Evolutionary conservation across 179 eudicot species (phyloP).

Genomic region (Actinidia arguta): DNA sequence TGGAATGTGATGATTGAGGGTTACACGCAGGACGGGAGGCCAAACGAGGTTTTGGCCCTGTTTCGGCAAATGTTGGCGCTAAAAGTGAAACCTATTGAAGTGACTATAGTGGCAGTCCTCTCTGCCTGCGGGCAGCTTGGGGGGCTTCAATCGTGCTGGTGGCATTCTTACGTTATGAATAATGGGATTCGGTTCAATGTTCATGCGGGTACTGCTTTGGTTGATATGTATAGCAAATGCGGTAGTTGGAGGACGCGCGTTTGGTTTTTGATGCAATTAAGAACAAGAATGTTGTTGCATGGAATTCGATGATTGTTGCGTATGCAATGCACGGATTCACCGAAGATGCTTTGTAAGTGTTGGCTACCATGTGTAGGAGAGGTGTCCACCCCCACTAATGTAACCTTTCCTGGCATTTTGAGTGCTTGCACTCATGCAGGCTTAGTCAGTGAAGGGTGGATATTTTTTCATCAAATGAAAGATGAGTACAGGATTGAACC

Average conservation of each 20-base stretch:
- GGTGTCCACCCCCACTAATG: conserved; percentile 59
- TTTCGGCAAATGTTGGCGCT: conserved; percentile 53
- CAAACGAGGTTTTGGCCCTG: conserved; percentile 50
- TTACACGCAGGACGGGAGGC: conserved; percentile 55
- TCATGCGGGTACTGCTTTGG: conserved; percentile 58
- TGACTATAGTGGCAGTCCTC: conserved; percentile 50
- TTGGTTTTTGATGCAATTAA: conserved; percentile 36
- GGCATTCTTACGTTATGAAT: conserved; percentile 67
- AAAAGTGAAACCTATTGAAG: conserved; percentile 47
- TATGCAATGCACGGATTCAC: conserved; percentile 62
- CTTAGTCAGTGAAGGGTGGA: conserved; percentile 52
- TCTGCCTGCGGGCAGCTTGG: conserved; percentile 78
- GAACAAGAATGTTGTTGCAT: conserved; percentile 56
- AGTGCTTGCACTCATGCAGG: conserved; percentile 74
- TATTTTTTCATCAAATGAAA: conserved; percentile 49
- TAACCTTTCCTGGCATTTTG: conserved; percentile 68
- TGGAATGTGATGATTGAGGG: conserved; percentile 87
- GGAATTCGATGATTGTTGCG: conserved; percentile 67
- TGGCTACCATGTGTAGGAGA: conserved; percentile 33
- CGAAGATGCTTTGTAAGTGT: conserved; percentile 46
- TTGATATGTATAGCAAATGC: conserved; percentile 77
- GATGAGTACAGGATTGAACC: conserved; percentile 49
- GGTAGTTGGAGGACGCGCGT: conserved; percentile 66
- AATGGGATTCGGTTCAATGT: conserved; percentile 45
- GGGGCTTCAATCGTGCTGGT: conserved; percentile 57